These are phyloP conservation scores for Chrysopogon serrulatus DNA, from an alignment of 176 grass and related monocot genomes.

Conservation along the genomic window DNA sequence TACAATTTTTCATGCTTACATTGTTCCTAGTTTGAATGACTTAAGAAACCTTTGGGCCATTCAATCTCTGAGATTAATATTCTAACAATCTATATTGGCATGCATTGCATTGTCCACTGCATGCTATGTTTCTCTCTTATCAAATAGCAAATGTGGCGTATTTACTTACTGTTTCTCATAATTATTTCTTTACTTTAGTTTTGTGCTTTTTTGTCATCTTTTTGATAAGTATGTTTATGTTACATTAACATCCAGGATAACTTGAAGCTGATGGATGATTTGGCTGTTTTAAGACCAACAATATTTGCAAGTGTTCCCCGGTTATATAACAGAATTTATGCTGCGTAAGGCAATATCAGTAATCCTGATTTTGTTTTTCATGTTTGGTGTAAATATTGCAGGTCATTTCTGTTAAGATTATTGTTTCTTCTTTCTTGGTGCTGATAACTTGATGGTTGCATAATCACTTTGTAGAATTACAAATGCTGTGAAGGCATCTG, in stretches of 20 bases:
- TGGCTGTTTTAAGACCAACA: conserved; percentile 85
- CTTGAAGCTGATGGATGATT: conserved; percentile 97
- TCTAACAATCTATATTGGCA: not conserved
- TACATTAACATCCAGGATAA: conserved; percentile 67
- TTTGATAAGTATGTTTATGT: conserved; percentile 9
- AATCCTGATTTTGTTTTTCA: not conserved
- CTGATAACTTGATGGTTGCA: not conserved
- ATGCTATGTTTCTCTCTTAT: not conserved
- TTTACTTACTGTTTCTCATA: not conserved
- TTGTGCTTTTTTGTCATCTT: not conserved
- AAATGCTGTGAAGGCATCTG: conserved; percentile 86
- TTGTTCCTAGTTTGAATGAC: not conserved
- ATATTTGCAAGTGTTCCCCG: conserved; percentile 85
- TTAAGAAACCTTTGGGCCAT: not conserved
- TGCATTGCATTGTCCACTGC: not conserved
- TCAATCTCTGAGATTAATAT: not conserved
- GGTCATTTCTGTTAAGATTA: not conserved
- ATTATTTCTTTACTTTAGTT: not conserved
- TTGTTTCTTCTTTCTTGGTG: not conserved
- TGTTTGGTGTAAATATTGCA: not conserved
- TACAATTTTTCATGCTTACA: not conserved
- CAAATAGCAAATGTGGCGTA: not conserved
- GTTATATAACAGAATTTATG: conserved; percentile 89
- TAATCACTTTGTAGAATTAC: conserved; percentile 53
- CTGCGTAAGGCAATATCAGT: conserved; percentile 57